phyloP scores from a whole-genome alignment of 169 alveolate species.

The Cryptosporidium felis region DNA sequence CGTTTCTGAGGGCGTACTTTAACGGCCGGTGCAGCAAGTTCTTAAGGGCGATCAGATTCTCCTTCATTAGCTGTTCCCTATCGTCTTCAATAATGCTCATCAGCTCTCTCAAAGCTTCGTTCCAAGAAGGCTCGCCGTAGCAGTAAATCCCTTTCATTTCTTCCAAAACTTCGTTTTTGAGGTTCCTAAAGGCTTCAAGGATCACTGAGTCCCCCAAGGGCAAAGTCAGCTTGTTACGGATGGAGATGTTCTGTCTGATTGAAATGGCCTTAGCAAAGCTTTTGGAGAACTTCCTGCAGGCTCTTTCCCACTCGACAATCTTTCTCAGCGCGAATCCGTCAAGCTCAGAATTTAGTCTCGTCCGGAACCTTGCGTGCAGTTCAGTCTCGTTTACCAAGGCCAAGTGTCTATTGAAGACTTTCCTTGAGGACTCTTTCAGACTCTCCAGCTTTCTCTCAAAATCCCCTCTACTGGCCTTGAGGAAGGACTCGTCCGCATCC shows the following conservation, averaged over 20 bases:
- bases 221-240: slow-evolving; percentile 29
- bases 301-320: neutral
- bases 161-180: neutral
- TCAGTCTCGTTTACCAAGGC: slow-evolving; percentile 1
- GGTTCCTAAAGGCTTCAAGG: neutral
- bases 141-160: slow-evolving; percentile 60
- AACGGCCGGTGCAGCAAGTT: slow-evolving; percentile 55
- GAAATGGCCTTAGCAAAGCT: slow-evolving; percentile 17
- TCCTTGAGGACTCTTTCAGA: neutral
- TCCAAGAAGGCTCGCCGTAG: slow-evolving; percentile 32
- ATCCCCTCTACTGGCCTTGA: slow-evolving; percentile 1
- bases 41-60: slow-evolving; percentile 38
- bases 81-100: slow-evolving; percentile 44
- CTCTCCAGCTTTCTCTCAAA: slow-evolving; percentile 23
- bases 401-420: neutral
- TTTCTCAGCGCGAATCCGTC: neutral
- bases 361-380: neutral
- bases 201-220: slow-evolving; percentile 29
- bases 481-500: slow-evolving; percentile 6
- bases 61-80: slow-evolving; percentile 45
- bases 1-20: slow-evolving; percentile 12
- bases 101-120: slow-evolving; percentile 19
- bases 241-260: slow-evolving; percentile 34
- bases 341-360: neutral
- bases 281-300: slow-evolving; percentile 20